Percentiles rank a stretch among this genome's conserved stretches.
Evolutionary conservation across 2,329 filamentous ascomycete genomes (phyloP).

Genomic region (Cordyceps farinosa): DNA sequence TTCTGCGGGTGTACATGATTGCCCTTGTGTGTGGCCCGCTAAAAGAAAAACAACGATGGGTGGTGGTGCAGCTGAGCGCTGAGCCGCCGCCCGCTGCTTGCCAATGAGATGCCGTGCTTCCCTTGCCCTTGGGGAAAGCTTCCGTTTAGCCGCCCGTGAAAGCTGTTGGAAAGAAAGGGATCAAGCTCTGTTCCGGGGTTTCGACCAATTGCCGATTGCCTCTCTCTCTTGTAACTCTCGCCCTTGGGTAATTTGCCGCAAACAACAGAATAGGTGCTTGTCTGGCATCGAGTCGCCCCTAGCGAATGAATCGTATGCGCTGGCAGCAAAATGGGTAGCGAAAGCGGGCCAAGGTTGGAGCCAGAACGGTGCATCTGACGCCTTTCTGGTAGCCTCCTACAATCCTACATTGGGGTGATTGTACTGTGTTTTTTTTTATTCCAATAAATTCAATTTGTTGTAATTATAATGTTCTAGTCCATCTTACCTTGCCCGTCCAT

Average conservation of each 20-base stretch:
- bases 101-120: not conserved
- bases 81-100: not conserved
- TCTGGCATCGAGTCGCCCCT: not conserved
- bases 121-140: too few species aligned
- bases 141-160: conserved; percentile 1
- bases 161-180: not conserved
- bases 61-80: not conserved
- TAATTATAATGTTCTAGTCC: not conserved
- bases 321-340: conserved; percentile 4
- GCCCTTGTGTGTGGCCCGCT: too few species aligned
- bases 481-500: not conserved
- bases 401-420: not conserved
- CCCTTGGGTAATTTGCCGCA: not conserved
- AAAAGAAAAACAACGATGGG: too few species aligned
- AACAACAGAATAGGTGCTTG: not conserved
- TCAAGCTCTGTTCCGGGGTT: not conserved
- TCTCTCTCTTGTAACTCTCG: not conserved
- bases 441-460: not conserved
- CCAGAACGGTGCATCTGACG: conserved; percentile 6
- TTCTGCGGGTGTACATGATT: too few species aligned
- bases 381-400: not conserved
- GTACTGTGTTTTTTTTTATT: not conserved
- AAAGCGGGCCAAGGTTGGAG: conserved; percentile 17
- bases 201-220: not conserved
- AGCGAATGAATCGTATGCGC: conserved; percentile 17